Conservation (phyloP, 345 rosid species). For the Capsella bursapastoris region DNA sequence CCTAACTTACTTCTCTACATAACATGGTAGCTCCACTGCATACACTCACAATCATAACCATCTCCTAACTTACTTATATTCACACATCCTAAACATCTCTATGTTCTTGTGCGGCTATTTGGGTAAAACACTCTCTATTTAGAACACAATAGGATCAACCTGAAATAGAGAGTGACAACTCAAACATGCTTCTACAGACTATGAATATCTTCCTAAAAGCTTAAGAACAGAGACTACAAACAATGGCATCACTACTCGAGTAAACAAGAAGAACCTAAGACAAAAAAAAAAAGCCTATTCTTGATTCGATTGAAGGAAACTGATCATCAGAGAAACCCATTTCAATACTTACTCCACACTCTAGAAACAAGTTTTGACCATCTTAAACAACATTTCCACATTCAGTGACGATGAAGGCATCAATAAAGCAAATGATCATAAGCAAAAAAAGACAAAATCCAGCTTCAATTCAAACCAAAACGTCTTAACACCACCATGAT, state of each 20-base stretch:
- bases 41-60: too few species aligned
- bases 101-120: background rate
- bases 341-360: background rate
- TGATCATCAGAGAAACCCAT: background rate
- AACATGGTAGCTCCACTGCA: too few species aligned
- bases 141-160: background rate
- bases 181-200: background rate
- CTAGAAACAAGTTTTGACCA: background rate
- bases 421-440: constrained; percentile 10
- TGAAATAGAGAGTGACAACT: background rate
- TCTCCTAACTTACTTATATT: too few species aligned
- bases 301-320: background rate
- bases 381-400: background rate
- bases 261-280: background rate
- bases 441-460: constrained; percentile 3
- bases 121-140: background rate
- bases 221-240: background rate
- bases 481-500: too few species aligned
- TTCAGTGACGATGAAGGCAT: background rate
- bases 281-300: background rate
- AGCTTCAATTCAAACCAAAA: constrained; percentile 5
- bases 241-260: background rate
- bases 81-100: background rate
- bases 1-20: too few species aligned
- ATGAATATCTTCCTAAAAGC: background rate